phyloP scores from a whole-genome alignment of 176 grass and related monocot species.

The Bonia amplexicaulis region DNA sequence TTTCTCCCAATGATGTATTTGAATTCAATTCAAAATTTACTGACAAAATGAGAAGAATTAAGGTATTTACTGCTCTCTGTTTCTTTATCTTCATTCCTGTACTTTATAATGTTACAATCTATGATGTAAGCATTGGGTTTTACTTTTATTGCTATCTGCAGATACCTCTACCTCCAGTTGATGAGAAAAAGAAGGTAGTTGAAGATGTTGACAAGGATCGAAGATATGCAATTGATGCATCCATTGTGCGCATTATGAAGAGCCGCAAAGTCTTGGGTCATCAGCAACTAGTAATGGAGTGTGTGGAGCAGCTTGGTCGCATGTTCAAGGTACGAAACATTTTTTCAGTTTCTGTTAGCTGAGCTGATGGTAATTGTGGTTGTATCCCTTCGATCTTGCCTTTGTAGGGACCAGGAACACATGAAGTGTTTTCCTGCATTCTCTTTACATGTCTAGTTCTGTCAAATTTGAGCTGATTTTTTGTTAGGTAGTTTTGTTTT shows the following conservation, averaged over 20 bases:
- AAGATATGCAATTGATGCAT: slow-evolving; percentile 80
- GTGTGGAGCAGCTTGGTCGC: slow-evolving; percentile 82
- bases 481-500: not conserved
- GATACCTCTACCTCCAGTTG: slow-evolving; percentile 72
- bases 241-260: slow-evolving; percentile 95
- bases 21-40: slow-evolving; percentile 90
- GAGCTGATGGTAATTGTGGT: not conserved
- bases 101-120: not conserved
- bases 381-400: not conserved
- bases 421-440: not conserved
- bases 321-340: slow-evolving; percentile 74
- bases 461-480: not conserved
- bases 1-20: slow-evolving; percentile 63
- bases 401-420: not conserved
- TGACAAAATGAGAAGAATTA: slow-evolving; percentile 86
- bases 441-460: not conserved
- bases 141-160: slow-evolving; percentile 12
- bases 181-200: slow-evolving; percentile 92
- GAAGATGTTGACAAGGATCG: slow-evolving; percentile 93
- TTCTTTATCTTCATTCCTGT: not conserved
- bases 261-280: slow-evolving; percentile 78
- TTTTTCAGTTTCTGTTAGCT: not conserved
- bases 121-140: not conserved
- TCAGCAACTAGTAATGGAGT: slow-evolving; percentile 78
- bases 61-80: slow-evolving; percentile 38